Conservation (phyloP, 768 basidiomycete genomes). For the Omphalotus guepiniiformis region DNA sequence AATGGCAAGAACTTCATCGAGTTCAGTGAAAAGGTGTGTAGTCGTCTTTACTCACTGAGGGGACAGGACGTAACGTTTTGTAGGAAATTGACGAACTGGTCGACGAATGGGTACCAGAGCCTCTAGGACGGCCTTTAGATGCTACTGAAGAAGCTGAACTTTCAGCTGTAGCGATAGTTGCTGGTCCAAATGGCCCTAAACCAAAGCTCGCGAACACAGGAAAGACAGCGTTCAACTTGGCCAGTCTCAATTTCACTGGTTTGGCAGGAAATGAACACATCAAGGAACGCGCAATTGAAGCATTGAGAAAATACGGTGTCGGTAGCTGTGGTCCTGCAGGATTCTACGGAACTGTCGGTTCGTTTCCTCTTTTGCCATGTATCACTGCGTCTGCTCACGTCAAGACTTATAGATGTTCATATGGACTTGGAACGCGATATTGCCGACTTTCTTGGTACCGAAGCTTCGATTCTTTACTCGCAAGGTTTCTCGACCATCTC, state of each 20-base stretch:
- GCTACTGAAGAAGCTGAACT: constrained; percentile 63
- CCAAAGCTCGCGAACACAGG: constrained; percentile 71
- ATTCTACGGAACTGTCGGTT: constrained; percentile 95
- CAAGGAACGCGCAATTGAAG: constrained; percentile 81
- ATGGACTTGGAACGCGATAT: constrained; percentile 85
- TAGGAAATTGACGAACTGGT: constrained; percentile 97
- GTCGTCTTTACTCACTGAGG: neutral
- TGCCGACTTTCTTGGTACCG: constrained; percentile 86
- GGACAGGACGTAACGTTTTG: neutral
- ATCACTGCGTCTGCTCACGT: constrained; percentile 7
- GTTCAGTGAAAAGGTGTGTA: constrained; percentile 82
- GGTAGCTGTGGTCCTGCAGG: constrained; percentile 96
- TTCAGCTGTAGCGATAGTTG: constrained; percentile 68
- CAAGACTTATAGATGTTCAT: constrained; percentile 90
- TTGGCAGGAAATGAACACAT: constrained; percentile 84
- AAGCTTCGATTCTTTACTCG: constrained; percentile 87
- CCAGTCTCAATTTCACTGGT: constrained; percentile 89
- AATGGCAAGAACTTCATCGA: constrained; percentile 86
- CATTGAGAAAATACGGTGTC: constrained; percentile 83
- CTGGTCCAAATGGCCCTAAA: constrained; percentile 78
- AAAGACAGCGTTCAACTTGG: constrained; percentile 79
- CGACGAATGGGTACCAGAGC: constrained; percentile 90
- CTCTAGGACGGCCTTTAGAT: constrained; percentile 62
- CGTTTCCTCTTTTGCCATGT: constrained; percentile 21
- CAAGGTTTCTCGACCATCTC: constrained; percentile 91